Base-by-base conservation (phyloP, 495 filamentous ascomycete genomes). In the Trichoderma reesei region DNA sequence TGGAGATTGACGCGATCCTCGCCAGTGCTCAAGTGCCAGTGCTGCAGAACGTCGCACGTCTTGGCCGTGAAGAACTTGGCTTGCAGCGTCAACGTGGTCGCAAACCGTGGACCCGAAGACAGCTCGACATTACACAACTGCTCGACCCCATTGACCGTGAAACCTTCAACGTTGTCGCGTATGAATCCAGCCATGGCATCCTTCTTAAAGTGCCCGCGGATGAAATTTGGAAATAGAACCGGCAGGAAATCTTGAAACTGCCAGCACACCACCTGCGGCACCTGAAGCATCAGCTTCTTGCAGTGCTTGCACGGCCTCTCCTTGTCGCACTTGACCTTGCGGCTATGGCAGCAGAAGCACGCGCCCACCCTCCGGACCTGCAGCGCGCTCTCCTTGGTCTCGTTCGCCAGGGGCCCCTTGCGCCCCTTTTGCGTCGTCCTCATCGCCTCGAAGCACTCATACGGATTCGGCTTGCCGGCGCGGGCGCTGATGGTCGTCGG, bases 341-440 rank as follows among this genome's bases (percentile, higher is more conserved):
- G 73, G 41, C 73, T 77, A 65, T 79, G 78, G 65, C 78, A 81
- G 72, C 77, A 77, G 67, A 81, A 81, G 65, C 78, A 81, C 56
- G 78, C 78, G 33, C 78, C 78, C 31, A 72, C 69, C 42, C 78
- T 76, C 11, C 78, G 72, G 10, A 81, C 76, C 20, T 77, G 71
- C 13, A 80, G 72, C n/a, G 78, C 78, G 61, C 69, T 73, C 69
- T 79, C 72, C 67, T 78, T 78, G n/a, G 74, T 78, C 36, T 78
- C 75, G 62, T 72, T 71, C 20, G 78, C 74, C 34, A 81, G 68
- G 9, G 78, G 78, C 5, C 78, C 78, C 60, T 80, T 81, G 60
- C 78, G 73, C 1, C 78, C 78, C 18, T 75, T 72, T 68, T 80
- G 75, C 8, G 77, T 74, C 36, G 74, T 74, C 26, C 78, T 69